Percentiles rank a stretch among this genome's conserved stretches.
phyloP scores from a whole-genome alignment of 768 basidiomycete species.

The Leccinum incarnatum region DNA sequence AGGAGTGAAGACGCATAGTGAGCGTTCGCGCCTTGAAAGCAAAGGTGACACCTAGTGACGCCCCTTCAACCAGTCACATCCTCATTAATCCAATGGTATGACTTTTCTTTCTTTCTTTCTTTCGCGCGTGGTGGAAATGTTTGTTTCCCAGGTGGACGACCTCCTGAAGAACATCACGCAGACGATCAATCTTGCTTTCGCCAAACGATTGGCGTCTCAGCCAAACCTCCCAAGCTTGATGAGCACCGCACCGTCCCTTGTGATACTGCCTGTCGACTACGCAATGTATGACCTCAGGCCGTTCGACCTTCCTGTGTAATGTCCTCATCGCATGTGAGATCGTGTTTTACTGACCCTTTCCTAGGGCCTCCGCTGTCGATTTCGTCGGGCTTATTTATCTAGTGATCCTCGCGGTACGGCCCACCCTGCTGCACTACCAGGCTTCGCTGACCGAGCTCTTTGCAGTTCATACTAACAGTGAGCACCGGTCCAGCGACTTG shows the following conservation, averaged over 20 bases:
- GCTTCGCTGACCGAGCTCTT: conserved; percentile 1
- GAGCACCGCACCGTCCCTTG: conserved; percentile 45
- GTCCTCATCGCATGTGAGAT: conserved; percentile 17
- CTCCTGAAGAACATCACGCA: conserved; percentile 40
- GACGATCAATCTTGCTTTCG: conserved; percentile 34
- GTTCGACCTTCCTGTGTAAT: conserved; percentile 56
- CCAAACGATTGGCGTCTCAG: conserved; percentile 23
- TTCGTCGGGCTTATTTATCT: conserved; percentile 56
- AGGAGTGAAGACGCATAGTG: conserved; percentile 62
- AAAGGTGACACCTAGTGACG: conserved; percentile 1
- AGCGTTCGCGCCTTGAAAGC: conserved; percentile 18
- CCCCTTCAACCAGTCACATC: conserved; percentile 16
- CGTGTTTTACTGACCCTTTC: background rate
- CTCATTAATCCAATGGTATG: conserved; percentile 14
- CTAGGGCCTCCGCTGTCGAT: conserved; percentile 51
- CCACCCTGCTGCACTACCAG: background rate
- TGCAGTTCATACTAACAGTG: conserved; percentile 30
- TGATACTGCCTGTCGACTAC: conserved; percentile 49
- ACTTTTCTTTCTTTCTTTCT: background rate
- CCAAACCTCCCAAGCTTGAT: conserved; percentile 39
- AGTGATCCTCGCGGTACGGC: conserved; percentile 31
- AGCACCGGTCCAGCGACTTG: background rate
- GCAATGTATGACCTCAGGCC: conserved; percentile 49
- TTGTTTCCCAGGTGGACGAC: conserved; percentile 21
- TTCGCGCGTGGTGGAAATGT: background rate